These are phyloP conservation scores for Sporothrix humicola DNA, from an alignment of 2,329 filamentous ascomycete genomes.

Conservation along the genomic window DNA sequence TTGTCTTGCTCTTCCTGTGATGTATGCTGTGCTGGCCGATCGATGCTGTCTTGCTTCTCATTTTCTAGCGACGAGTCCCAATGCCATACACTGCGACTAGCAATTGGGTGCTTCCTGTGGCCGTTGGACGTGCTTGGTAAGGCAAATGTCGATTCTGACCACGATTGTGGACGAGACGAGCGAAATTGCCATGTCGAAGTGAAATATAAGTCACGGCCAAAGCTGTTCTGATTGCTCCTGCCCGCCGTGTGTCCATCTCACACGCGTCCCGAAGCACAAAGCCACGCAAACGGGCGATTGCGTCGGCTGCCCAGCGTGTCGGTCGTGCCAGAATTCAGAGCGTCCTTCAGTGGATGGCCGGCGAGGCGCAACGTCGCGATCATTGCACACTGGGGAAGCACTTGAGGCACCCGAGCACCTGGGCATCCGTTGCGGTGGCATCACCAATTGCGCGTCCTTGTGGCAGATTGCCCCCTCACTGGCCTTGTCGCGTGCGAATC, in stretches of 20 bases:
- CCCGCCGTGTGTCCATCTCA: not conserved
- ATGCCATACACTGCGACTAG: not conserved
- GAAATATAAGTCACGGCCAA: not conserved
- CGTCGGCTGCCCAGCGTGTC: slow-evolving; percentile 21
- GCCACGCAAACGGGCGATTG: slow-evolving; percentile 26
- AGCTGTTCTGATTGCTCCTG: not conserved
- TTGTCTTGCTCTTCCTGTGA: not conserved
- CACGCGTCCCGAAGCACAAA: not conserved
- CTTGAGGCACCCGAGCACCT: not conserved
- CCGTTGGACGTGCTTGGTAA: not conserved
- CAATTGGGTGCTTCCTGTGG: not conserved
- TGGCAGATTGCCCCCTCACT: not conserved
- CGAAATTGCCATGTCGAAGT: not conserved
- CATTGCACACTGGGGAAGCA: slow-evolving; percentile 5
- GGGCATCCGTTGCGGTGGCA: not conserved
- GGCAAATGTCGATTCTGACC: not conserved
- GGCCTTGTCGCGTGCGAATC: not conserved
- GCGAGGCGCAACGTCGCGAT: slow-evolving; percentile 24
- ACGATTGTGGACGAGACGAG: not conserved
- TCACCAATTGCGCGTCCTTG: not conserved
- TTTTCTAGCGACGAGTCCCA: not conserved
- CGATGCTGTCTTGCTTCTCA: slow-evolving; percentile 14
- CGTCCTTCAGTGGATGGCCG: not conserved
- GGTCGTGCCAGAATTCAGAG: slow-evolving; percentile 13
- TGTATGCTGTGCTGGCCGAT: not conserved